Base-by-base conservation (phyloP, 1,139 yeast species). In the Suhomyces bokatorum region DNA sequence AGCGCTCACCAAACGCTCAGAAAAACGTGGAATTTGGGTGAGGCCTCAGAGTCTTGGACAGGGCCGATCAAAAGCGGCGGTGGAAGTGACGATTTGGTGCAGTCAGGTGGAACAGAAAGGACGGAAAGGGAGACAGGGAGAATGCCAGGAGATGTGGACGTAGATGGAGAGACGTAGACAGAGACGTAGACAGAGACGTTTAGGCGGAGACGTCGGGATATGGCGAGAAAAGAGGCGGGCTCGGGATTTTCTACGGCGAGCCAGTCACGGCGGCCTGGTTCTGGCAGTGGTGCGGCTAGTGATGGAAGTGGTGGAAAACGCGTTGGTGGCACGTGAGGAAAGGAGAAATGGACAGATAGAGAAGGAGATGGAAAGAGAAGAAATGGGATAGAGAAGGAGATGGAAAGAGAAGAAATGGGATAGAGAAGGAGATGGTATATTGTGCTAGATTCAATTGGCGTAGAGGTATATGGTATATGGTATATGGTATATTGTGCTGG, bases 11-110 rank as follows among this genome's bases (percentile, higher is more conserved):
- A 32, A 15, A n/a, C 33, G 32, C 43, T 40, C 16, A 37, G 43
- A 40, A 44, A 44, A 37, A 40, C 47, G 44, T 43, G 46, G 40
- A 37, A 35, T 35, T 30, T 39, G 32, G 14, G 39, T 36, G 40
- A 44, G 46, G 42, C 43, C 38, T 31, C 40, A 39, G 29, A 42
- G 31, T 36, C 40, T 39, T 39, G 40, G 30, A 32, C 35, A 15
- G 26, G 41, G 40, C 15, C 46, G 46, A 43, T 43, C 46, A 42
- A 38, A 32, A 15, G 32, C 31, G 31, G 32, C 31, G 31, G 24
- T 20, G 24, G 24, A 20, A 26, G 40, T 28, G 40, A 43, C 39
- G 45, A 43, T 41, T 12, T 34, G 36, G 15, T 24, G 29, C 15
- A 24, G 12, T 16, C 8, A 30, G 32, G 16, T n/a, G 16, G 32